These are phyloP conservation scores for Falciphora oryzae DNA, from an alignment of 2,329 filamentous ascomycete species.

Conservation along the genomic window DNA sequence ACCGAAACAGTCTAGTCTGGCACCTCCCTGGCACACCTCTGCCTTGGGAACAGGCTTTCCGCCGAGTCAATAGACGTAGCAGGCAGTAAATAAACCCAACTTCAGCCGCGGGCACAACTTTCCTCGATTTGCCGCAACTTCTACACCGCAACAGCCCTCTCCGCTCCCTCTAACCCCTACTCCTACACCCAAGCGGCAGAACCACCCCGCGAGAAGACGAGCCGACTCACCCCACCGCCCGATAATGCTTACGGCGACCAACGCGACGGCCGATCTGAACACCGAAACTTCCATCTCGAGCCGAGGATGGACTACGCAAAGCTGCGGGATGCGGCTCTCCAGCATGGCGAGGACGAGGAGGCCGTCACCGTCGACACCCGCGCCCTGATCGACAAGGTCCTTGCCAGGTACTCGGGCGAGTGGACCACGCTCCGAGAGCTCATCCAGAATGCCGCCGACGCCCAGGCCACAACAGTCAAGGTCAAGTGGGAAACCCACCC, in stretches of 20 bases:
- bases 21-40: not conserved
- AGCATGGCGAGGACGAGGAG: slow-evolving; percentile 83
- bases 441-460: slow-evolving; percentile 97
- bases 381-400: slow-evolving; percentile 94
- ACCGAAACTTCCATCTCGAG: slow-evolving; percentile 4
- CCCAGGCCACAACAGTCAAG: slow-evolving; percentile 80
- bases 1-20: not conserved
- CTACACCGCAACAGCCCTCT: slow-evolving; percentile 1
- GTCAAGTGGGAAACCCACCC: slow-evolving; percentile 91
- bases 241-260: not conserved
- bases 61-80: not conserved
- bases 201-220: not conserved
- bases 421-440: slow-evolving; percentile 88
- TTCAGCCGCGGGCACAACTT: not conserved
- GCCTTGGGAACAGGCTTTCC: not conserved
- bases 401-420: slow-evolving; percentile 93
- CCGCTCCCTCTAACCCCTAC: slow-evolving; percentile 5
- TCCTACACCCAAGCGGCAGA: not conserved
- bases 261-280: not conserved
- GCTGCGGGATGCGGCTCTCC: slow-evolving; percentile 81
- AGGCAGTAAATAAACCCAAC: not conserved
- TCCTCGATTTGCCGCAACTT: not conserved
- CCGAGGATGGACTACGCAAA: slow-evolving; percentile 62
- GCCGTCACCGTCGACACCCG: slow-evolving; percentile 97
- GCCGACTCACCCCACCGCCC: not conserved